phyloP scores from a whole-genome alignment of 83 land plant genomes.

The Larix sibirica region DNA sequence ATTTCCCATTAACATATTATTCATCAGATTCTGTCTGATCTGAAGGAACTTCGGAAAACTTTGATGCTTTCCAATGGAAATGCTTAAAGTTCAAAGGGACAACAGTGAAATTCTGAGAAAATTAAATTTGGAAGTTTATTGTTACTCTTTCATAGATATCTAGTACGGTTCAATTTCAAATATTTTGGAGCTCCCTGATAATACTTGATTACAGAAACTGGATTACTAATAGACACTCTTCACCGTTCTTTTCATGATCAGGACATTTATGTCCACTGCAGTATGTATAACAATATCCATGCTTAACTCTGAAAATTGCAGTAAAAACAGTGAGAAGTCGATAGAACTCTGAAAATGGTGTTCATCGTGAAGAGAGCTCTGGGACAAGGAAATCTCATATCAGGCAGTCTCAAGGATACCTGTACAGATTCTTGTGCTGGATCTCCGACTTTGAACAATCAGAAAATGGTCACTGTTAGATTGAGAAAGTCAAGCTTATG shows the following conservation, averaged over 20 bases:
- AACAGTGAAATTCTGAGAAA: no score
- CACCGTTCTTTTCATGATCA: background rate
- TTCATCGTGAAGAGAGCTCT: background rate
- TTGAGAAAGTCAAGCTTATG: slow-evolving; percentile 7
- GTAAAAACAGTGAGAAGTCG: background rate
- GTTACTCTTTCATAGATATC: no score
- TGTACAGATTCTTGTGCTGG: slow-evolving; percentile 1
- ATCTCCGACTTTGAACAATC: slow-evolving; percentile 4
- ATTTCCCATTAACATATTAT: no score
- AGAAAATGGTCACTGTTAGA: background rate
- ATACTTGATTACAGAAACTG: no score
- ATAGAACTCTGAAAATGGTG: slow-evolving; percentile 1
- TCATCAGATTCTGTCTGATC: no score
- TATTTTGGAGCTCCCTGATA: no score
- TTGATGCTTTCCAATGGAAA: no score
- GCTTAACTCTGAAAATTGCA: background rate
- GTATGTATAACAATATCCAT: background rate
- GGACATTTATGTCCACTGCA: background rate
- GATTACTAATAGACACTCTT: no score
- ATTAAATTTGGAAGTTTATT: no score
- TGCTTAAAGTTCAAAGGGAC: no score
- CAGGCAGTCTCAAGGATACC: background rate
- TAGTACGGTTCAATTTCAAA: no score
- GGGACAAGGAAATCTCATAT: background rate
- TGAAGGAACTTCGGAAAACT: no score